Base-by-base conservation (phyloP, 163 green algal genomes). In the Volvox carteri region DNA sequence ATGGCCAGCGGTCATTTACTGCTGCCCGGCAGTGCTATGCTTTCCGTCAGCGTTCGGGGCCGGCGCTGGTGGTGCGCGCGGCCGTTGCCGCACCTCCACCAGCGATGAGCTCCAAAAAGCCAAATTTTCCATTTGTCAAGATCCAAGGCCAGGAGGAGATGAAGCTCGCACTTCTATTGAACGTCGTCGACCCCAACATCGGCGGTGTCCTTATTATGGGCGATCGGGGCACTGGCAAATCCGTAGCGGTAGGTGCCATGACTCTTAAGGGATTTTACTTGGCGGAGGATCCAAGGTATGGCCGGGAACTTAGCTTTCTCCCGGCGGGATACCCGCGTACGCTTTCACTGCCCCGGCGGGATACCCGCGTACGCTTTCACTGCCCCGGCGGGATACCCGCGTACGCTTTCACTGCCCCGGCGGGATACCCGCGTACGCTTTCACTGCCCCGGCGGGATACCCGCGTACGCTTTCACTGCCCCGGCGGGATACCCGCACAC, bases 181-280 rank as follows among this genome's bases (percentile, higher is more conserved):
- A 98, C 89, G 96, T 99, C 37, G 92, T 99, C 18, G 97, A 99
- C 92, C 90, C 96, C 1, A 94, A 92, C 68, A 98, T 99, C 80
- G 97, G 97, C 37, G 97, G 97, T 56, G 96, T 99, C 41, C 95
- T 99, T 42, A 97, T 99, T 87, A 99, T 99, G 97, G 97, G 97
- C 42, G 97, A 99, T 89, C 91, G 97, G 37, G 97, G 97, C 58
- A 98, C 96, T 28, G 97, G 93, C 87, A 99, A 99, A 93, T 98
- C 95, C 8, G 94, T 99, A 33, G 94, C 96, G 89, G 97, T 98
- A 73, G 88, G 95, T 70, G 35, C 21, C 28, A 73, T 11, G 12
- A 14, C 11, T 58, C 11, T 58, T 14, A 58, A 14, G 14, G 48
- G 14, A 25, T 75, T 78, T 1, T 35, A 33, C 18, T 56, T 42